Conservation (phyloP, 495 filamentous ascomycete genomes). For the Symbiotaphrina buchneri region DNA sequence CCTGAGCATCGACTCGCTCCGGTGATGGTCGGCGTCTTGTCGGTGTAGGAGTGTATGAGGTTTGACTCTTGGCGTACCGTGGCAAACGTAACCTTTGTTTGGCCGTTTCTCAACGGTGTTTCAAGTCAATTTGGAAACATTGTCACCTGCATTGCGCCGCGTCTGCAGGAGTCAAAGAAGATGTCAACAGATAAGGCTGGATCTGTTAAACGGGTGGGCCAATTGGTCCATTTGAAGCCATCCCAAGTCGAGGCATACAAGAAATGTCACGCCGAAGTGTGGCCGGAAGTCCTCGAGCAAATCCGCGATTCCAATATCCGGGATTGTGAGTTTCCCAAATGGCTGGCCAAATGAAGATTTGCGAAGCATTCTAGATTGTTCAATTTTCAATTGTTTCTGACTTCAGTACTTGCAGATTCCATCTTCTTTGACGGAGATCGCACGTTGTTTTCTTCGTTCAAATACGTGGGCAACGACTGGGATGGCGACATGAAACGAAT, state of each 20-base stretch:
- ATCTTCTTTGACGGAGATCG: conserved; percentile 44
- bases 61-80: no score
- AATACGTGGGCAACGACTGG: conserved; percentile 48
- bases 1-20: no score
- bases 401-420: conserved; percentile 24
- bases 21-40: no score
- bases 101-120: no score
- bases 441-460: conserved; percentile 49
- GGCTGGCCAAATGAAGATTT: background rate
- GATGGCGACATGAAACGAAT: conserved; percentile 51
- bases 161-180: no score
- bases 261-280: conserved; percentile 44
- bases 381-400: no score
- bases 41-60: no score
- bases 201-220: conserved; percentile 9
- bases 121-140: no score
- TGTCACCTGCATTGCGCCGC: no score
- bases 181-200: no score
- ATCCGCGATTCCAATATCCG: conserved; percentile 50
- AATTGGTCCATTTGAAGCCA: conserved; percentile 49
- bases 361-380: no score
- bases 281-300: conserved; percentile 51
- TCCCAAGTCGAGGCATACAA: conserved; percentile 42
- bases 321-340: conserved; percentile 28
- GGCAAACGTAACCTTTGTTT: no score